Evolutionary conservation across 805 yeast genomes (phyloP), one percentile per base, ranked within the genome.

Genomic region (Hanseniaspora lindneri): DNA sequence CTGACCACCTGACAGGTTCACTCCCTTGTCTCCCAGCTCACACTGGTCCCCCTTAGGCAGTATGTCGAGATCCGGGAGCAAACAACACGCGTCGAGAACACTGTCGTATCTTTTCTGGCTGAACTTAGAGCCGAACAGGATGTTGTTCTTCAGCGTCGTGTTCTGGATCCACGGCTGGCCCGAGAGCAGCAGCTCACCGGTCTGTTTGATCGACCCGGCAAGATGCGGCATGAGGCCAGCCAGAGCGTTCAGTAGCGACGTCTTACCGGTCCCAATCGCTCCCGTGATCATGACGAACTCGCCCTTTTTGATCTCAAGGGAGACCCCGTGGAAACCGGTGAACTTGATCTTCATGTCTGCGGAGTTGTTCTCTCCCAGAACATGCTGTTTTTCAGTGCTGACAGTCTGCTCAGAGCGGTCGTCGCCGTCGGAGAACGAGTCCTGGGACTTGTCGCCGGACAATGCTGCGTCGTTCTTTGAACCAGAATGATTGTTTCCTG

Each of bases 241-340:
- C 13, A 83, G 58, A 0, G 88, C 86, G 54, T 68, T 68, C 43
- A 83, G 67, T 23, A 84, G 64, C 0, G 88, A 80, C 0, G 87
- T 69, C 60, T 83, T 83, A 41, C 94, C 94, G 2, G 82, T 70
- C 1, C 94, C 94, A 56, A 83, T 81, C 2, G 77, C 58, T 29
- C 94, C 94, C 0, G 89, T 82, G 23, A 83, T 71, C 51, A 82
- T 81, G 7, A 83, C 65, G 50, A 83, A 79, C 58, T 82, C 88
- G 19, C 79, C 79, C 42, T 70, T 72, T 37, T 68, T 61, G 51
- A 82, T 66, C 0, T 64, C 55, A 16, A 81, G 56, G 44, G 72
- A 64, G 44, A 79, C 60, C 53, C 76, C 55, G 8, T 58, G 53
- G 39, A 80, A 67, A 1, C 80, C 77, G 7, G 66, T 60, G 54